A percentile compares a stretch with the other conserved stretches of the same genome.
These are phyloP conservation scores for Syzygium grande DNA, from an alignment of 345 rosid genomes.

Conservation along the genomic window DNA sequence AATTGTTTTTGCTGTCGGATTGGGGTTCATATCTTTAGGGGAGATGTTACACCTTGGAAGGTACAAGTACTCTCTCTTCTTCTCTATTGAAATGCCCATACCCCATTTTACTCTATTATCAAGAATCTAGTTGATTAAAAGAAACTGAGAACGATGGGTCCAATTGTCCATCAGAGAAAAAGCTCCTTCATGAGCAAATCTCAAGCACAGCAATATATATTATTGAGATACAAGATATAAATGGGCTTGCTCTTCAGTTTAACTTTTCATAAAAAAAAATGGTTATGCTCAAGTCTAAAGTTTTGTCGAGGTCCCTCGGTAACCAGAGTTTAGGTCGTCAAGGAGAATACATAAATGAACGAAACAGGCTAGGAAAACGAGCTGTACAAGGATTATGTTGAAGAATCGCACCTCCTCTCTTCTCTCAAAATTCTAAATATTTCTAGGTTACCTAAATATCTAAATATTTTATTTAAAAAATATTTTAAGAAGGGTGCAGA, in stretches of 20 bases:
- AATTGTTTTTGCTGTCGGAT: conserved; percentile 30
- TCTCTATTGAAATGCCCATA: neutral
- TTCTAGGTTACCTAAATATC: neutral
- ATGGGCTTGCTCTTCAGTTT: neutral
- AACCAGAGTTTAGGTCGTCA: neutral
- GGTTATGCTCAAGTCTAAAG: neutral
- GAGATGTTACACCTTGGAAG: conserved; percentile 48
- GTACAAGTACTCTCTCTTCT: conserved; percentile 6
- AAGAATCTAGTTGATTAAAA: neutral
- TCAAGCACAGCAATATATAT: neutral
- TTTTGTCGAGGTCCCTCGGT: neutral
- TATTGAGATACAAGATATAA: neutral
- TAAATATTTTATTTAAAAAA: neutral
- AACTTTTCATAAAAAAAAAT: neutral
- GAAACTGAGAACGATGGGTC: neutral
- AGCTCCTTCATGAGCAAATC: neutral
- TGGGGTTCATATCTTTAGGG: conserved; percentile 34
- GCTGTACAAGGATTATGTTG: neutral
- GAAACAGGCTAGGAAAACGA: no score
- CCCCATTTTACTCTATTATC: neutral
- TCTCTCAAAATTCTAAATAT: neutral
- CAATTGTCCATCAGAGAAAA: neutral
- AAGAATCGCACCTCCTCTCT: neutral
- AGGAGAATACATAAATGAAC: neutral
- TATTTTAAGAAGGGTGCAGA: neutral